These are phyloP conservation scores for Nasturtium officinale DNA, from an alignment of 345 rosid species.

Conservation along the genomic window DNA sequence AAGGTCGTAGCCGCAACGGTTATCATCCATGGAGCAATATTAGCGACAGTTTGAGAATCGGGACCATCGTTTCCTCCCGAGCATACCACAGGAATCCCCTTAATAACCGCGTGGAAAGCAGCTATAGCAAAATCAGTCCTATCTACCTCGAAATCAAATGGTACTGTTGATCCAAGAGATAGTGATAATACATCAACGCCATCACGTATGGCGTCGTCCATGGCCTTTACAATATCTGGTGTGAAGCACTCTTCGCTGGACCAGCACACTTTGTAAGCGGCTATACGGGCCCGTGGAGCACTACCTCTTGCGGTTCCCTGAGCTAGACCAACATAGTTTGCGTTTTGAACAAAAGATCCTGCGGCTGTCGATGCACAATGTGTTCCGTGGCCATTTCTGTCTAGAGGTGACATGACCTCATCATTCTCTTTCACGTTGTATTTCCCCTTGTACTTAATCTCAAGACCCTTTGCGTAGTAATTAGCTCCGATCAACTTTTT, in stretches of 20 bases:
- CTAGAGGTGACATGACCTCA: slow-evolving; percentile 53
- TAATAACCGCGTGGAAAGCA: slow-evolving; percentile 59
- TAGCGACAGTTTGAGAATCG: slow-evolving; percentile 37
- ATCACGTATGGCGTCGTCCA: slow-evolving; percentile 65
- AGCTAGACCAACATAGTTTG: slow-evolving; percentile 47
- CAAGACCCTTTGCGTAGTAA: slow-evolving; percentile 48
- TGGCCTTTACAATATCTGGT: slow-evolving; percentile 61
- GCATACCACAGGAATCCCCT: slow-evolving; percentile 56
- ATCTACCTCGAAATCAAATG: slow-evolving; percentile 45
- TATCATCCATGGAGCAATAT: slow-evolving; percentile 62
- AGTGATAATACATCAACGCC: slow-evolving; percentile 67
- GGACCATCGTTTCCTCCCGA: slow-evolving; percentile 63
- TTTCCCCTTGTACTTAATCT: not conserved
- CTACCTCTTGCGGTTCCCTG: slow-evolving; percentile 63
- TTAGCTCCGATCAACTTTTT: slow-evolving; percentile 55
- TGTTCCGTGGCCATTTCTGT: slow-evolving; percentile 61
- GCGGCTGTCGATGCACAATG: slow-evolving; percentile 71
- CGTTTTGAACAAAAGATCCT: slow-evolving; percentile 53
- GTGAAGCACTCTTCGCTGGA: slow-evolving; percentile 47
- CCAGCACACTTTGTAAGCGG: slow-evolving; percentile 69
- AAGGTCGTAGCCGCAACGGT: slow-evolving; percentile 62
- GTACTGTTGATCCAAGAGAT: slow-evolving; percentile 49
- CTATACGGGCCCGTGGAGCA: slow-evolving; percentile 63
- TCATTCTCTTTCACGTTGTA: not conserved
- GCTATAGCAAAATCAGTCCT: slow-evolving; percentile 50